These are phyloP conservation scores for Mollisiaceae sp. DNA, from an alignment of 2,329 filamentous ascomycete genomes.

Conservation along the genomic window DNA sequence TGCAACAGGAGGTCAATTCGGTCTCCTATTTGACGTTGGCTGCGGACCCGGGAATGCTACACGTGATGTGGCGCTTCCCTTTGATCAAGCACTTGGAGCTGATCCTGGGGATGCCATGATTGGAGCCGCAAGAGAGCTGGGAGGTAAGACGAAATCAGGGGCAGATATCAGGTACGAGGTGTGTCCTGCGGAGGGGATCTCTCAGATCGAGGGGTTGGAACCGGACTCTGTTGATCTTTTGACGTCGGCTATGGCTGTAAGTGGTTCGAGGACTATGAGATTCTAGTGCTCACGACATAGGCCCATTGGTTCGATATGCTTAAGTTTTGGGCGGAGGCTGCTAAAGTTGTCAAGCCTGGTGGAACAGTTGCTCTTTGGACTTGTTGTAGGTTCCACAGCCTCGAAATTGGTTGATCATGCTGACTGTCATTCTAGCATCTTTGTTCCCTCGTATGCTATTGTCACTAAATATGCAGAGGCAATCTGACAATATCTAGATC, in stretches of 20 bases:
- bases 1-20: conserved; percentile 30
- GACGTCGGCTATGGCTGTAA: conserved; percentile 33
- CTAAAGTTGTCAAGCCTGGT: conserved; percentile 51
- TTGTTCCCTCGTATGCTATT: conserved; percentile 27
- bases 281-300: conserved; percentile 18
- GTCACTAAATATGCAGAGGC: conserved; percentile 6
- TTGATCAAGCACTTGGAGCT: conserved; percentile 37
- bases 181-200: conserved; percentile 37
- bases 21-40: conserved; percentile 40
- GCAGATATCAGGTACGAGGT: conserved; percentile 34
- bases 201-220: conserved; percentile 25
- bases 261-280: background rate
- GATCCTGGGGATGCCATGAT: conserved; percentile 42
- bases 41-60: conserved; percentile 43
- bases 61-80: conserved; percentile 35
- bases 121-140: conserved; percentile 30
- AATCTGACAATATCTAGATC: conserved; percentile 34
- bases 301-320: conserved; percentile 58
- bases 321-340: conserved; percentile 51
- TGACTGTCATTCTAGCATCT: conserved; percentile 24
- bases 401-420: background rate
- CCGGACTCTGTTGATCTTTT: conserved; percentile 38
- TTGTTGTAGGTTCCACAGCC: conserved; percentile 31
- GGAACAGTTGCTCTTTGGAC: conserved; percentile 55
- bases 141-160: conserved; percentile 32